Evolutionary conservation across 768 basidiomycete genomes (phyloP).

Genomic region (Suillus fuscotomentosus): DNA sequence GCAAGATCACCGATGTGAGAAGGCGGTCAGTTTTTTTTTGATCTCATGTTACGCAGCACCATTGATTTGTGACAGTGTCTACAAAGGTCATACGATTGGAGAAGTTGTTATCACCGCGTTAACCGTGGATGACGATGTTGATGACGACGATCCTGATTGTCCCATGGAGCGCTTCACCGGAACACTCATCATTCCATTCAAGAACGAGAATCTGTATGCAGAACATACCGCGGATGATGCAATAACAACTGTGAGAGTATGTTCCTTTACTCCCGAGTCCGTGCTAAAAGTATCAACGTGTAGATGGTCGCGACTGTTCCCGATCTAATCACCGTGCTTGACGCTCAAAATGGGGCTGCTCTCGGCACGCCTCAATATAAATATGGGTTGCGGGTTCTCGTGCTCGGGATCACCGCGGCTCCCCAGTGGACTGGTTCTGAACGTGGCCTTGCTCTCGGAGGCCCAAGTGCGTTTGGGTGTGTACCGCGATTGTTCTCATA

Average conservation of each 20-base stretch:
- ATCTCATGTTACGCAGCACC: not conserved
- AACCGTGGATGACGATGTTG: conserved; percentile 26
- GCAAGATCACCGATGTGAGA: conserved; percentile 57
- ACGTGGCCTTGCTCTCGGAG: conserved; percentile 50
- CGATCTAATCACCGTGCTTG: conserved; percentile 62
- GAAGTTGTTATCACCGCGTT: conserved; percentile 32
- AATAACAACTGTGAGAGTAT: conserved; percentile 15
- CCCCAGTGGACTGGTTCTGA: conserved; percentile 55
- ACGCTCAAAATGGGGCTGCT: conserved; percentile 59
- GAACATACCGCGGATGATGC: conserved; percentile 35
- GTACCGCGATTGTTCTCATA: conserved; percentile 10
- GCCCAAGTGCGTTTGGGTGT: conserved; percentile 53
- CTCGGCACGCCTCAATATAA: conserved; percentile 63
- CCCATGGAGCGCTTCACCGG: conserved; percentile 23
- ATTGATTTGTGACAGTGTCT: conserved; percentile 11
- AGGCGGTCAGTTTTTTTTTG: conserved; percentile 24
- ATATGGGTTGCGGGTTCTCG: conserved; percentile 60
- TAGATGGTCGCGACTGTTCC: conserved; percentile 58
- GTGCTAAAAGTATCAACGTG: conserved; percentile 5
- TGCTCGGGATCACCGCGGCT: conserved; percentile 44
- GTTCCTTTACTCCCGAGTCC: conserved; percentile 1
- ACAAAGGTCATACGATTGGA: conserved; percentile 41
- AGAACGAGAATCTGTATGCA: conserved; percentile 60
- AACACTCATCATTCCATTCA: conserved; percentile 53
- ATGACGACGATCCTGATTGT: conserved; percentile 22